Base-by-base conservation (phyloP, 2,329 filamentous ascomycete genomes). In the Claviceps humidiphila region DNA sequence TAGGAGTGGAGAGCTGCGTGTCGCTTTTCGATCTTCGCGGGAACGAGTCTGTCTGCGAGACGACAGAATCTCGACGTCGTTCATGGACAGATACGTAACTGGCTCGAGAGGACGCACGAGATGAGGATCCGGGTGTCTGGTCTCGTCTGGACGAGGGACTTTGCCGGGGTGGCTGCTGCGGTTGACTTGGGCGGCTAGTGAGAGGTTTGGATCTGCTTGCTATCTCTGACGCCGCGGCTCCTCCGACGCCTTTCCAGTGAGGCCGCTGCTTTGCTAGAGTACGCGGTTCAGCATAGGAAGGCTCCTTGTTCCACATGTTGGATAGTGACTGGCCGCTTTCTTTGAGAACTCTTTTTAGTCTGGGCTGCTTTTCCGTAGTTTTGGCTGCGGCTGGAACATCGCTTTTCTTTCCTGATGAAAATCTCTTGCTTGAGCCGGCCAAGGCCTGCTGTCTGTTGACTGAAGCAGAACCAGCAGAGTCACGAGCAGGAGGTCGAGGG, bases 21-120 rank as follows among this genome's bases (percentile, higher is more conserved):
- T 68, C 69, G 17, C 74, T 70, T 17, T 68, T 61, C 0, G 75
- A 71, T 51, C 74, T 71, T 24, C 79, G 64, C 0, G 77, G 77
- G 53, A 74, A 77, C 0, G 75, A 74, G 52, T 81, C 78, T 1
- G 76, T 76, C 49, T 77, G 69, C 0, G 79, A 81, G 4, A 79
- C 68, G 13, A 79, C 61, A 0, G 78, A 82, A 56, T 77, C 74
- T 22, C 75, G 71, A 4, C 73, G 70, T 26, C 66, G 69, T 48
- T 80, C 74, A 40, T 74, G 73, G 3, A 77, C 64, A 0, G 77
- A 74, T 13, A 77, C 68, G 55, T 73, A 75, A 46, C 74, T 75
- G 39, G 74, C 54, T 30, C 71, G 65, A 0, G 75, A 77, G 5
- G 71, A 68, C 47, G 65, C 71, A 30, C 70, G 65, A 13, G 65